Evolutionary conservation across 768 basidiomycete genomes (phyloP), one percentile per base, ranked within the genome.

Genomic region (Melanogaster broomeanus): DNA sequence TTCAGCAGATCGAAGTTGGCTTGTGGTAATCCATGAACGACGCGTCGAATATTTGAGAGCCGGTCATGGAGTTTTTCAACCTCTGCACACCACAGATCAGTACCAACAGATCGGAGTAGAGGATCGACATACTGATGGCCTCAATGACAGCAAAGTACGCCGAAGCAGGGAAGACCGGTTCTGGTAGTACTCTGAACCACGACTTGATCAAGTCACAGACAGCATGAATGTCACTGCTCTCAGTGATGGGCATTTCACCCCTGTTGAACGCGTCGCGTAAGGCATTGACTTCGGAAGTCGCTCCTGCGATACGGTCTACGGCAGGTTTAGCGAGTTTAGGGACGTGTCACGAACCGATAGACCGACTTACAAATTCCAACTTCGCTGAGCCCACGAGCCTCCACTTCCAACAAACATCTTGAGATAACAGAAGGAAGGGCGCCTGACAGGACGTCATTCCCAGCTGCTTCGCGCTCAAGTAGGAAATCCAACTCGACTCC

Each of bases 101-200:
- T 28, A 34, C 21, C 10, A 3, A 30, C 22, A 43, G 8, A 30
- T 24, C 18, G 11, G 4, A 19, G 4, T 53, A 22, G 58, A 16
- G 34, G 48, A 40, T 34, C 7, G 12, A 43, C 84, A 56, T 61
- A 93, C 91, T 80, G 68, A 84, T 87, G 1, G 84, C 84, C 37
- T 81, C 78, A 61, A 93, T 85, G 39, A 89, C 77, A 4, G 82
- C 78, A 57, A 78, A 74, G 64, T 92, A 93, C 3, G 80, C 80
- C 7, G 77, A 67, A 16, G 85, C 68, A 24, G 90, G 88, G 69
- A 94, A 87, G 31, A 93, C 71, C 10, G 90, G 84, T 54, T 89
- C 88, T 11, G 92, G 91, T 15, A 94, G 74, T 12, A 87, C 73
- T 30, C 92, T 82, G 75, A 93, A 87, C 89, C 89, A 93, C 0